Conservation (phyloP, 1,284 basidiomycete genomes). For the Pseudozyma sp. region DNA sequence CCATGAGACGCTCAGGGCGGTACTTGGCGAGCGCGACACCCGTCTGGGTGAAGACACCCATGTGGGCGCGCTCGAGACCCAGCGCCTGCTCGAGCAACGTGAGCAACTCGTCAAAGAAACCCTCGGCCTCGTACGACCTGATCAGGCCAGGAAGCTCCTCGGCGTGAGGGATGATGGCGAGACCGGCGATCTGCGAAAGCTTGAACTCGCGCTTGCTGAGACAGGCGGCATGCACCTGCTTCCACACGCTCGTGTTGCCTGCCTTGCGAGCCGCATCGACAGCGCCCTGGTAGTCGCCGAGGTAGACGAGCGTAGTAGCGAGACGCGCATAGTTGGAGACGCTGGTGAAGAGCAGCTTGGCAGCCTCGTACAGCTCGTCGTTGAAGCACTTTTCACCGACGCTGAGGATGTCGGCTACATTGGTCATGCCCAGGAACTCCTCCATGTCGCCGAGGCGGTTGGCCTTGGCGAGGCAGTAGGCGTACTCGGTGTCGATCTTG, state of each 20-base stretch:
- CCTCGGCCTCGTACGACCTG: conserved; percentile 87
- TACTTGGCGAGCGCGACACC: conserved; percentile 97
- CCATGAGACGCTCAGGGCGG: conserved; percentile 96
- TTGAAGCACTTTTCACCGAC: conserved; percentile 99
- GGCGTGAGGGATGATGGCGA: conserved; percentile 71
- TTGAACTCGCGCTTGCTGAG: conserved; percentile 97
- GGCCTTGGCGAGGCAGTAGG: conserved; percentile 68
- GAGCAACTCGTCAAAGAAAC: conserved; percentile 94
- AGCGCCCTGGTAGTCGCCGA: conserved; percentile 96
- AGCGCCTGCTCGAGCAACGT: conserved; percentile 91
- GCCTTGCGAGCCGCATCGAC: conserved; percentile 99
- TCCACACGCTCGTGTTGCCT: conserved; percentile 99
- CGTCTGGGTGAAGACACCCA: conserved; percentile 87
- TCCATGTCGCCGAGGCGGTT: conserved; percentile 78
- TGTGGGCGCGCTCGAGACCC: conserved; percentile 91
- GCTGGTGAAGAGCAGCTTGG: conserved; percentile 92
- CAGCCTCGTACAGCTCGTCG: conserved; percentile 96
- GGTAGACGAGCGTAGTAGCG: conserved; percentile 97
- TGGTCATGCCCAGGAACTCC: conserved; percentile 98
- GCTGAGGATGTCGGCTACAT: conserved; percentile 93
- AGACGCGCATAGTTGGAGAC: conserved; percentile 99
- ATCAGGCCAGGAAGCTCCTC: conserved; percentile 89
- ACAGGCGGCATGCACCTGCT: conserved; percentile 98
- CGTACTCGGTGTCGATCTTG: conserved; percentile 87
- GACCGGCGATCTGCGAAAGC: conserved; percentile 84